Base-by-base conservation (phyloP, 2,329 filamentous ascomycete genomes). In the Tolypocladium nubicola region DNA sequence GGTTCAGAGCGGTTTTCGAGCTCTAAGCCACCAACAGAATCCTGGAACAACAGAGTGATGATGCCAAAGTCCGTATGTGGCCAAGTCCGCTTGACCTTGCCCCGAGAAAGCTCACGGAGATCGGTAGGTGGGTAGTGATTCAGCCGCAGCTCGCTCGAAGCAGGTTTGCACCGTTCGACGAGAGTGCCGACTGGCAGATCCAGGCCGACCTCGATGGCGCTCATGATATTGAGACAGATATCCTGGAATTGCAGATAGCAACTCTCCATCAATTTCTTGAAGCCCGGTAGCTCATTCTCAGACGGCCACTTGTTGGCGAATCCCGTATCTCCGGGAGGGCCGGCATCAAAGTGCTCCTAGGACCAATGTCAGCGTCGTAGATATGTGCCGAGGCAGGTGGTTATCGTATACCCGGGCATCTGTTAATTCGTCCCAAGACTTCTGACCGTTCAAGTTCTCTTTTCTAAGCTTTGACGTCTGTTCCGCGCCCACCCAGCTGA, bases 11-110 rank as follows among this genome's bases (percentile, higher is more conserved):
- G 66, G 43, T 77, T 67, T 43, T 74, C 68, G 14, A 78, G 74
- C 59, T 79, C 70, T 11, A 79, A 63, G 1, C 74, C 76, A 14
- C 72, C 71, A 52, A 71, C 63, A 2, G 66, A 64, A 53, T 77
- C 73, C 59, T 78, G 76, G 54, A 78, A 69, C 4, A 79, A 66
- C 35, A 78, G 55, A 4, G 59, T 61, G 21, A 61, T 59, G 21
- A 60, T 58, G 26, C 57, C 55, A 19, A 60, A 58, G 30, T 59
- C 59, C 3, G 59, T 61, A 40, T 61, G 59, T 30, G 59, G 57
- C 43, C 58, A 56, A 14, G 58, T 60, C 23, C 60, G 50, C 9
- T 56, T 60, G 5, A 59, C 56, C 6, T 52, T 50, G 40, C 53
- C 53, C 0, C 23, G 16, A 1, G 53, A 26, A 26, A 54, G 26